Base-by-base conservation (phyloP, 2,329 filamentous ascomycete species). In the Pseudogymnoascus sp. region DNA sequence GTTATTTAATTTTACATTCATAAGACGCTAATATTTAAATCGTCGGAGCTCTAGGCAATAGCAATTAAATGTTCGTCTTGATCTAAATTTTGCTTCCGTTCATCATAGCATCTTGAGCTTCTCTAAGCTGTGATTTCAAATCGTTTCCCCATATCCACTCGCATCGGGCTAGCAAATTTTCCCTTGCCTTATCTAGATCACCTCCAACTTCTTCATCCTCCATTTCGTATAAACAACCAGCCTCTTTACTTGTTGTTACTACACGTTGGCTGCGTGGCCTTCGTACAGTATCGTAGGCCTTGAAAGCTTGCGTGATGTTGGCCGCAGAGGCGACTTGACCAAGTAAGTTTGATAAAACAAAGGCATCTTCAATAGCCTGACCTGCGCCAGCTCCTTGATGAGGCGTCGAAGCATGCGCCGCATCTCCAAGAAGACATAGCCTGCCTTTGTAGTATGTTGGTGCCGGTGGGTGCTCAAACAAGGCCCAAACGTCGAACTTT, bases 401-500 rank as follows among this genome's bases (percentile, higher is more conserved):
- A 0, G 85, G 85, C 0, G 83, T 82, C 39, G 82, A 82, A 0
- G 84, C 84, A 69, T 88, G 85, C 0, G 85, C 85, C 0, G 85
- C 84, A 67, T 88, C 85, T 12, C 85, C 85, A 0, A 84, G 71
- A 2, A 87, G 75, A 38, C 76, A 78, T 23, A 81, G 67, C 0
- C 78, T 73, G 6, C 75, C 75, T 23, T 75, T 74, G 66, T 74
- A 75, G 45, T 77, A 82, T 9, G 66, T 69, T 23, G 70, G 70
- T 5, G 79, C 76, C 7, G 75, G 76, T 9, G 70, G 73, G 62
- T 80, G 76, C 58, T 82, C 73, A 67, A 80, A 81, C 0, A 81
- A 64, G 1, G 76, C 78, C 79, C 79, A 81, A 12, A 78, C 71
- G 58, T 72, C 77, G 4, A 77, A 75, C 58, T 80, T 78, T 58